A percentile compares a stretch with the other conserved stretches of the same genome.
Conservation (phyloP, 805 yeast genomes). For the Pichia scutulata region DNA sequence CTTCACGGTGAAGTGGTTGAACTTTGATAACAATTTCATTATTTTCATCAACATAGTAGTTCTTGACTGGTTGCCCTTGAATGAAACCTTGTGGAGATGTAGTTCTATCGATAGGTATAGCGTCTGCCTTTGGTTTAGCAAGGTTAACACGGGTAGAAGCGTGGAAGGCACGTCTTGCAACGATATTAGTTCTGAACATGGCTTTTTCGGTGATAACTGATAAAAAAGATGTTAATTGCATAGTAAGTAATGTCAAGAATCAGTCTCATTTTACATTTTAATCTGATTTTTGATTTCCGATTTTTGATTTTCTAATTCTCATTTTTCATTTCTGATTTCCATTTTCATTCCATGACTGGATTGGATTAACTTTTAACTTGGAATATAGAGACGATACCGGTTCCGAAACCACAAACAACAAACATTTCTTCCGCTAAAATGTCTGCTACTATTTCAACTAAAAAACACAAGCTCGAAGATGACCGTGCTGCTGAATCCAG, state of each 20-base stretch:
- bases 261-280: too few relatives aligned
- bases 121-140: constrained; percentile 7
- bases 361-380: neutral
- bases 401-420: neutral
- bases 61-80: constrained; percentile 17
- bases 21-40: constrained; percentile 54
- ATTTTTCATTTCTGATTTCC: neutral
- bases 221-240: too few relatives aligned
- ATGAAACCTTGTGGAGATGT: constrained; percentile 13
- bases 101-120: constrained; percentile 7
- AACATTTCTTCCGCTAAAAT: neutral
- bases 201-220: neutral
- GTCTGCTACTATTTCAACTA: neutral
- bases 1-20: constrained; percentile 68
- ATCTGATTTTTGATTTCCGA: neutral
- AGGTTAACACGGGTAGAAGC: neutral
- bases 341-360: neutral
- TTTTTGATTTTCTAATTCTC: neutral
- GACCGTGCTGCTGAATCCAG: constrained; percentile 3
- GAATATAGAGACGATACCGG: neutral
- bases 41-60: constrained; percentile 23
- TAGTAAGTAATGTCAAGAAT: too few relatives aligned
- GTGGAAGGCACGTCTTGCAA: constrained; percentile 1
- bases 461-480: constrained; percentile 10
- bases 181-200: neutral